phyloP scores from a whole-genome alignment of 257 asterid genomes.

The Nicotiana paniculata region DNA sequence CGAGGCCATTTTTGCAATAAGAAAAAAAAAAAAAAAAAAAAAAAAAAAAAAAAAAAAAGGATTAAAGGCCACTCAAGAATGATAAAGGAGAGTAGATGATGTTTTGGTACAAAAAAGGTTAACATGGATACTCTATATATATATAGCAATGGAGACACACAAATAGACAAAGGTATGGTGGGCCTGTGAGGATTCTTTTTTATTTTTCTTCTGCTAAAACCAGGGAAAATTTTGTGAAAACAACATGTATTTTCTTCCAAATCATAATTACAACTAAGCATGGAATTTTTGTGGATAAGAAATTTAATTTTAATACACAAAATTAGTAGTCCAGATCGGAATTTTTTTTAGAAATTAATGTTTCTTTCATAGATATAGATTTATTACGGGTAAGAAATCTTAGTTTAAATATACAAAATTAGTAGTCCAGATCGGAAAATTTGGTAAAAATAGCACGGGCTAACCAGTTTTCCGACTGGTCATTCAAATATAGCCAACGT shows the following conservation, averaged over 20 bases:
- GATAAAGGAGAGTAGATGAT: background rate
- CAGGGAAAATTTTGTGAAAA: background rate
- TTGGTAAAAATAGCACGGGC: background rate
- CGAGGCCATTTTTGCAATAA: constrained; percentile 24
- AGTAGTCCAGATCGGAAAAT: background rate
- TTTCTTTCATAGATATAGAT: background rate
- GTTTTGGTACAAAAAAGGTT: constrained; percentile 6
- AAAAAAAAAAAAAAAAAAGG: background rate
- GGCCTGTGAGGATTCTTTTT: background rate
- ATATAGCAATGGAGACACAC: constrained; percentile 14
- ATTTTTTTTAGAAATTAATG: background rate
- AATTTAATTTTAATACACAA: background rate
- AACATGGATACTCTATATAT: constrained; percentile 18
- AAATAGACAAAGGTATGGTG: constrained; percentile 2
- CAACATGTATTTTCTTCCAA: background rate
- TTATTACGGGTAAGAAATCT: background rate
- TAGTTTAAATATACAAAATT: background rate
- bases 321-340: background rate
- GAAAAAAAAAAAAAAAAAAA: no score
- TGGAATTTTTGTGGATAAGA: background rate
- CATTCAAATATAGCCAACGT: no score
- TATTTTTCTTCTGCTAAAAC: background rate
- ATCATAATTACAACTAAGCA: constrained; percentile 11
- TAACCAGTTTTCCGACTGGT: no score
- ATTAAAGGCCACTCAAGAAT: no score